Conservation (phyloP, 805 yeast genomes). For the Lachancea thermotolerans region DNA sequence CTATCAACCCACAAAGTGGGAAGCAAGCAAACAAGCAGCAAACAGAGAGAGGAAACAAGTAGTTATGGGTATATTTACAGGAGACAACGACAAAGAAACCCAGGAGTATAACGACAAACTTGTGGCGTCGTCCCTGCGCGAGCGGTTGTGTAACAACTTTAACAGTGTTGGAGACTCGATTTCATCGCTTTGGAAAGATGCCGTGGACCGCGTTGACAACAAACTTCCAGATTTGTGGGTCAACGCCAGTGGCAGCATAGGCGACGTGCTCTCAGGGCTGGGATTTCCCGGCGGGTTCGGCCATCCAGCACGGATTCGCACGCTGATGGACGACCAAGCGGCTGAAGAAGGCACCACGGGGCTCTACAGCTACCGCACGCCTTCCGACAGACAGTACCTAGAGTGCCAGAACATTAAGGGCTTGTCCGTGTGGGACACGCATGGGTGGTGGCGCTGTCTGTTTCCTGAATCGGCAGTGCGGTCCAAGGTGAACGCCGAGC, state of each 20-base stretch:
- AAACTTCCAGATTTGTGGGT: slow-evolving; percentile 4
- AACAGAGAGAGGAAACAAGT: neutral
- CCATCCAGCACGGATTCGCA: slow-evolving; percentile 13
- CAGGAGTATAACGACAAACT: slow-evolving; percentile 13
- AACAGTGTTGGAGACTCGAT: slow-evolving; percentile 12
- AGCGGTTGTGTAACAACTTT: slow-evolving; percentile 1
- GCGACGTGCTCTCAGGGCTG: slow-evolving; percentile 22
- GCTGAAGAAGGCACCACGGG: slow-evolving; percentile 11
- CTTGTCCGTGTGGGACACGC: slow-evolving; percentile 69
- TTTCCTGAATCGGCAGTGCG: slow-evolving; percentile 52
- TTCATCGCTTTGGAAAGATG: slow-evolving; percentile 15
- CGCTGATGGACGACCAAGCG: slow-evolving; percentile 15
- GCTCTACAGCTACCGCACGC: slow-evolving; percentile 48
- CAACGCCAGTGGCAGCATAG: slow-evolving; percentile 17
- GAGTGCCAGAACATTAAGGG: slow-evolving; percentile 64
- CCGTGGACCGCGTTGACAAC: slow-evolving; percentile 10
- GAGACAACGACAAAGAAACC: slow-evolving; percentile 12
- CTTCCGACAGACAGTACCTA: slow-evolving; percentile 51
- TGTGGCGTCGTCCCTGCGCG: slow-evolving; percentile 4
- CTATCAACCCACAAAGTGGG: too few species aligned
- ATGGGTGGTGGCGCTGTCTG: slow-evolving; percentile 87
- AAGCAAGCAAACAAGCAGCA: neutral
- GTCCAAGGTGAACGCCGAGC: slow-evolving; percentile 25
- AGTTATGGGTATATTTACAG: slow-evolving; percentile 17
- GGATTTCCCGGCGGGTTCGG: slow-evolving; percentile 22